Evolutionary conservation across 495 filamentous ascomycete species (phyloP).

Genomic region (Penicillium cataractarum): DNA sequence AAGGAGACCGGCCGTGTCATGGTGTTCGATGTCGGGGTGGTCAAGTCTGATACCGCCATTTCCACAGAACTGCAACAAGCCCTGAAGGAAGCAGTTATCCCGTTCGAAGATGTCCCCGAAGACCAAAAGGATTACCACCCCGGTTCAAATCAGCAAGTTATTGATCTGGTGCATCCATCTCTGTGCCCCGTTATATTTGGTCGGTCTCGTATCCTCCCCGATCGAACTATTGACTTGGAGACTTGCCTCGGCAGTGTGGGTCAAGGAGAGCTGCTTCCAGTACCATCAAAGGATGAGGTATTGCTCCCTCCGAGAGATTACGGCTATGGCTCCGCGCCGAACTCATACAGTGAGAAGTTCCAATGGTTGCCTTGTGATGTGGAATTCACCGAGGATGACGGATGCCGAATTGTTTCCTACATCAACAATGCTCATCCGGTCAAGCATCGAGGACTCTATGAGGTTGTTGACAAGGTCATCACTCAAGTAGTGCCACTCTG

Average conservation of each 20-base stretch:
- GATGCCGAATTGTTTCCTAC: slow-evolving; percentile 45
- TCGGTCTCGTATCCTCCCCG: slow-evolving; percentile 47
- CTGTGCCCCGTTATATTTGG: slow-evolving; percentile 63
- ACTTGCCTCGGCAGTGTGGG: slow-evolving; percentile 45
- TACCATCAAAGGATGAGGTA: not conserved
- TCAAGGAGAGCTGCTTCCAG: slow-evolving; percentile 30
- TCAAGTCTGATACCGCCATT: slow-evolving; percentile 44
- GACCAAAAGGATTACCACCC: slow-evolving; percentile 62
- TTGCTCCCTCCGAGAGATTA: not conserved
- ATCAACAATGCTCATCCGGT: slow-evolving; percentile 66
- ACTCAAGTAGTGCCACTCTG: slow-evolving; percentile 55
- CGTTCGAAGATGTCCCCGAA: slow-evolving; percentile 50
- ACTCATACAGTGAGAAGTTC: slow-evolving; percentile 33
- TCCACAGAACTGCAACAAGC: slow-evolving; percentile 26
- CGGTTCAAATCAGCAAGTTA: slow-evolving; percentile 53
- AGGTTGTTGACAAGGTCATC: slow-evolving; percentile 54
- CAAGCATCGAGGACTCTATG: slow-evolving; percentile 51
- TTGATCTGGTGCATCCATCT: slow-evolving; percentile 65
- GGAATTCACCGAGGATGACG: slow-evolving; percentile 34
- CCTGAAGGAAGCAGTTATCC: slow-evolving; percentile 26
- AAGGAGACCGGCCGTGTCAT: slow-evolving; percentile 35
- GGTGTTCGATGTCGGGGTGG: slow-evolving; percentile 36
- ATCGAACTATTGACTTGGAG: slow-evolving; percentile 39
- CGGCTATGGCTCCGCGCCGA: not conserved
- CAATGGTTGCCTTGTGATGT: slow-evolving; percentile 67